Evolutionary conservation across 169 alveolate species (phyloP), one percentile per base, ranked within the genome.

Genomic region (Plasmodium berghei): DNA sequence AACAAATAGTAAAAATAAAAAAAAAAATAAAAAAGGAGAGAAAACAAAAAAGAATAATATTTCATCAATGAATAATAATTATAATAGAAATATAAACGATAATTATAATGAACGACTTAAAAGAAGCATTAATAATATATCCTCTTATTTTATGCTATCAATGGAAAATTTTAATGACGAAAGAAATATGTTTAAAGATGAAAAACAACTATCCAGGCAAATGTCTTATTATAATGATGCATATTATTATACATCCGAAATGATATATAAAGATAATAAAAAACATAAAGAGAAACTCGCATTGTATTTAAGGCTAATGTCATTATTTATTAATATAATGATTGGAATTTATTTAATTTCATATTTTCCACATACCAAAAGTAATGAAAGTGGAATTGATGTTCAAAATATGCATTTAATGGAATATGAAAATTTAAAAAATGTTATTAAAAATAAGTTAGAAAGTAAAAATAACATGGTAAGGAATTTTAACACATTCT

Each of bases 191-290:
- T 75, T 75, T 75, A 75, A 75, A 48, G 77, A 75, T 24, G 89
- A 75, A 75, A 75, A 75, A 75, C 89, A 75, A 49, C 46, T 75
- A 20, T 75, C 89, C 10, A 42, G 75, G 26, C 89, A 75, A 52
- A 75, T 75, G 89, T 75, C 89, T 2, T 75, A 75, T 42, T 75
- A 75, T 63, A 75, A 75, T 67, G 89, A 75, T 49, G 89, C 89
- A 5, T 75, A 75, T 22, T 75, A 75, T 63, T 75, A 75, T 28
- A 75, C 89, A 26, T 75, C 89, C 16, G 89, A 75, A 75, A 75
- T 75, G 74, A 75, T 75, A 62, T 75, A 75, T 63, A 75, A 75
- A 63, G 49, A 75, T 75, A 34, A 75, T 75, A 63, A 59, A 56
- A 67, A 70, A 20, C 58, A 63, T 55, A 75, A 75, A 63, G 89